Conservation (phyloP, 805 yeast species). For the Barnettozyma populi region DNA sequence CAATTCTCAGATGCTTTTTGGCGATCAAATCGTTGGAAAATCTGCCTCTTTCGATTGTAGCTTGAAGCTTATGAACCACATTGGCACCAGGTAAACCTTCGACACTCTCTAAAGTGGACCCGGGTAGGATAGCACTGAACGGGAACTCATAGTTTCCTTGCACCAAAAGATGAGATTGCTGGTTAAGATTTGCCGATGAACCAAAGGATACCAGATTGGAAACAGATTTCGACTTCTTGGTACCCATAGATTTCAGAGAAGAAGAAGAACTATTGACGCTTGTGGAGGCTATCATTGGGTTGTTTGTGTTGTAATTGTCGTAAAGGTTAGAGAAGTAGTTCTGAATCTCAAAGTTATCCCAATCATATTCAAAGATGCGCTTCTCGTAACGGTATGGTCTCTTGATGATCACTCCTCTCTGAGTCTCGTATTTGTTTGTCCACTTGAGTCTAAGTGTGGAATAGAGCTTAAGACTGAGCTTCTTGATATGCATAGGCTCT, state of each 20-base stretch:
- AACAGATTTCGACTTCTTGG: conserved; percentile 29
- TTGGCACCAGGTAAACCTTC: conserved; percentile 85
- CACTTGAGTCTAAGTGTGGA: conserved; percentile 65
- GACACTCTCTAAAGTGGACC: conserved; percentile 78
- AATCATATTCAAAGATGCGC: conserved; percentile 65
- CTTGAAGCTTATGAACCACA: conserved; percentile 65
- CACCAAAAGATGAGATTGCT: conserved; percentile 36
- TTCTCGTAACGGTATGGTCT: conserved; percentile 52
- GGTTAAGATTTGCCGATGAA: conserved; percentile 20
- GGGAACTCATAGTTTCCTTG: conserved; percentile 90
- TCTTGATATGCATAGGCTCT: conserved; percentile 69
- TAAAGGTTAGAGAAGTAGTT: conserved; percentile 30
- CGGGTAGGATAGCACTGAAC: conserved; percentile 79
- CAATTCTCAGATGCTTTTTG: conserved; percentile 69
- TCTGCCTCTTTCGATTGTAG: conserved; percentile 78
- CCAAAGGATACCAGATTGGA: conserved; percentile 30
- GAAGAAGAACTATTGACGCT: conserved; percentile 23
- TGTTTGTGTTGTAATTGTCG: conserved; percentile 16
- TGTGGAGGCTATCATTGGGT: conserved; percentile 10
- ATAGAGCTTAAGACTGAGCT: conserved; percentile 55
- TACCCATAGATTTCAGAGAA: conserved; percentile 18
- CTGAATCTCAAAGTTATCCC: conserved; percentile 65
- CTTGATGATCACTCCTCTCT: conserved; percentile 38
- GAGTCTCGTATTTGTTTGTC: conserved; percentile 46
- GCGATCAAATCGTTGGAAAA: conserved; percentile 60